Percentiles rank a stretch among this genome's conserved stretches.
Evolutionary conservation across 2,329 filamentous ascomycete genomes (phyloP).

Genomic region (Trichoderma lentiforme): DNA sequence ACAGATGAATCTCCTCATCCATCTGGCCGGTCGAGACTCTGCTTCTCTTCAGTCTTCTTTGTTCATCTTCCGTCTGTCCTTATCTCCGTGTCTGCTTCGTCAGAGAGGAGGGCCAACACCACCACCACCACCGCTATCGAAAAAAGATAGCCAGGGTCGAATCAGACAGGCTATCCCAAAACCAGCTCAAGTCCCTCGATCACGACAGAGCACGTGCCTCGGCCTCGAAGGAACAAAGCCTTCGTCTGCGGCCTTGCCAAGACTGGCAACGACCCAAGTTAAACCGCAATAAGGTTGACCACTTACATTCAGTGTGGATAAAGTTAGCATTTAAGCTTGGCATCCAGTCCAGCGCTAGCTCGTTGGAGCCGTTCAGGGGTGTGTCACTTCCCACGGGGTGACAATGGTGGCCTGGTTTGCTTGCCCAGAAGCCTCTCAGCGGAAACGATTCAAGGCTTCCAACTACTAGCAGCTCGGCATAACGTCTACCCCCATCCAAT

Average conservation of each 20-base stretch:
- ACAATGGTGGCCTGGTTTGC: not conserved
- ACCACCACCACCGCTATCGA: not conserved
- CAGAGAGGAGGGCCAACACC: not conserved
- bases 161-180: not conserved
- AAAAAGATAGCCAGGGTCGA: not conserved
- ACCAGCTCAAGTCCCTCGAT: not conserved
- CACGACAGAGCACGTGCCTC: slow-evolving; percentile 13
- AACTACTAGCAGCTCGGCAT: not conserved
- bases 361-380: not conserved
- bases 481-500: not conserved
- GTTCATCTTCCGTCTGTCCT: not conserved
- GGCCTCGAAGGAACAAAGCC: not conserved
- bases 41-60: not conserved
- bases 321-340: slow-evolving; percentile 18
- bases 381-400: not conserved
- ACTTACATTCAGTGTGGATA: not conserved
- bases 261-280: slow-evolving; percentile 4
- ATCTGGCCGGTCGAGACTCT: not conserved
- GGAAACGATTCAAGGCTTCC: not conserved
- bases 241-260: not conserved
- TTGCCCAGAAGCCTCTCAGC: not conserved
- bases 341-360: slow-evolving; percentile 3
- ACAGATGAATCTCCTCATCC: not conserved
- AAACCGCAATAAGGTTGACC: slow-evolving; percentile 16
- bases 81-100: not conserved